These are phyloP conservation scores for Nakazawaea wickerhamii DNA, from an alignment of 805 yeast genomes.

Conservation along the genomic window DNA sequence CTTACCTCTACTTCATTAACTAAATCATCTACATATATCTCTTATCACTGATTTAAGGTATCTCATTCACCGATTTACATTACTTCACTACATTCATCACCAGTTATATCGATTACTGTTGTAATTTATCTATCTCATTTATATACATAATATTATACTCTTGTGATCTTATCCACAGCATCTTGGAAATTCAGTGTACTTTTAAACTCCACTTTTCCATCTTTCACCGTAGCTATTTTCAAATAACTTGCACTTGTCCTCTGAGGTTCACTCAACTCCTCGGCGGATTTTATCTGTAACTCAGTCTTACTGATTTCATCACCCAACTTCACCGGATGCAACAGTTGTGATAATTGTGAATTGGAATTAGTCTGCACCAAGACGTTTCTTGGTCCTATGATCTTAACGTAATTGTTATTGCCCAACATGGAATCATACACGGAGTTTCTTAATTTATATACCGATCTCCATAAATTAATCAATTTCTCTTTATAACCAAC, in stretches of 20 bases:
- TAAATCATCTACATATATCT: no score
- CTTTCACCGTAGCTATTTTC: slow-evolving; percentile 39
- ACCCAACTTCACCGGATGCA: not conserved
- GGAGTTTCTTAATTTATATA: slow-evolving; percentile 9
- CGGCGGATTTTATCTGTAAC: slow-evolving; percentile 17
- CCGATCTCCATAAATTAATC: not conserved
- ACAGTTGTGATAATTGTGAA: slow-evolving; percentile 18
- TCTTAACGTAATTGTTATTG: slow-evolving; percentile 39
- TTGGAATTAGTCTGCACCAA: slow-evolving; percentile 41
- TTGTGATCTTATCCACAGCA: slow-evolving; percentile 29
- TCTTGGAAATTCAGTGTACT: slow-evolving; percentile 38
- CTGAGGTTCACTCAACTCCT: slow-evolving; percentile 19
- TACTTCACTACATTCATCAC: not conserved
- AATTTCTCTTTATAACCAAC: not conserved
- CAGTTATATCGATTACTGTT: not conserved
- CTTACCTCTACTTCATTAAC: no score
- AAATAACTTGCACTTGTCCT: slow-evolving; percentile 37
- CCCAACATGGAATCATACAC: slow-evolving; percentile 22
- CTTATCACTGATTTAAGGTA: no score
- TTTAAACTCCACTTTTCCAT: slow-evolving; percentile 36
- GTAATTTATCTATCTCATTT: not conserved
- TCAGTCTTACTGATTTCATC: slow-evolving; percentile 18
- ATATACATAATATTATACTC: not conserved
- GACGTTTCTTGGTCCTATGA: slow-evolving; percentile 51
- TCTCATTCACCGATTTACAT: no score